phyloP scores from a whole-genome alignment of 352 stramenopile species.

The Phytophthora ramorum region DNA sequence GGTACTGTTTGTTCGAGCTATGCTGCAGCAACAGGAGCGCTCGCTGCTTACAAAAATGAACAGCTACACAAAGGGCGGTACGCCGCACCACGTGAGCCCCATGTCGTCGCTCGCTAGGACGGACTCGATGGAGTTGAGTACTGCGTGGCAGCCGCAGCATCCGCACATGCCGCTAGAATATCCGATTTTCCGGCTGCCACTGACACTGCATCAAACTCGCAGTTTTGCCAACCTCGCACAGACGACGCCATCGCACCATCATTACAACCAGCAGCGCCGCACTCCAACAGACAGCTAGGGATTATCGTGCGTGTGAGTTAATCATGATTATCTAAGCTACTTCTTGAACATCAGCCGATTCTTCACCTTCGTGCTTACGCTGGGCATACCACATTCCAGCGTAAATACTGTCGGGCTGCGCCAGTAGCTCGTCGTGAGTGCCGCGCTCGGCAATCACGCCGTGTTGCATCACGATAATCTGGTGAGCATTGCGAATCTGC shows the following conservation, averaged over 20 bases:
- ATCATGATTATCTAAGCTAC: conserved; percentile 2
- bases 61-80: conserved; percentile 33
- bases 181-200: conserved; percentile 73
- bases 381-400: conserved; percentile 81
- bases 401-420: conserved; percentile 74
- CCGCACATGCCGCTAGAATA: conserved; percentile 53
- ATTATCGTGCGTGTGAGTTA: conserved; percentile 1
- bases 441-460: conserved; percentile 90
- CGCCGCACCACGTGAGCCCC: conserved; percentile 22
- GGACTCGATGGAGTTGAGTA: conserved; percentile 51
- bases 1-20: conserved; percentile 82
- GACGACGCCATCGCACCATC: conserved; percentile 19
- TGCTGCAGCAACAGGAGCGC: conserved; percentile 88
- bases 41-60: conserved; percentile 76
- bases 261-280: conserved; percentile 14
- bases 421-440: conserved; percentile 92
- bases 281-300: conserved; percentile 13
- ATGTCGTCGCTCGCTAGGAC: conserved; percentile 43
- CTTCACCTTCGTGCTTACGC: conserved; percentile 60
- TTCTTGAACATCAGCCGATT: conserved; percentile 5
- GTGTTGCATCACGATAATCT: conserved; percentile 94
- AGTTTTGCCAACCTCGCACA: conserved; percentile 47
- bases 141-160: conserved; percentile 51
- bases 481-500: conserved; percentile 81
- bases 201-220: conserved; percentile 39